Evolutionary conservation across 371 early-diverging fungal species (phyloP).

Genomic region (Polyrhizophydium stewartii): DNA sequence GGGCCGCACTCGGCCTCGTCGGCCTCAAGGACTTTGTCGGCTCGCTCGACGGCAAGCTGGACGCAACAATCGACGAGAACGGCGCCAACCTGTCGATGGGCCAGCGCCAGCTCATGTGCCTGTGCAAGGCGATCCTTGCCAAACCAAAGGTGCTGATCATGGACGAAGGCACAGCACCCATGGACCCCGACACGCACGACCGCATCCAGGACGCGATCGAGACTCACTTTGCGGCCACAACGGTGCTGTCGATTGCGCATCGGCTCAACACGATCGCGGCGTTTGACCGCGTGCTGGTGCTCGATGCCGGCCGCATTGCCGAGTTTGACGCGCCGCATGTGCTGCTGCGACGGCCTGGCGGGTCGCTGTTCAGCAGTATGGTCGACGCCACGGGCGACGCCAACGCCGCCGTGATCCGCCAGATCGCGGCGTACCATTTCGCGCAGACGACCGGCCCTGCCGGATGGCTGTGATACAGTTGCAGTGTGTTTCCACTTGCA

Average conservation of each 20-base stretch:
- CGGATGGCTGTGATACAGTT: not conserved
- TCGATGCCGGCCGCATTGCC: slow-evolving; percentile 21
- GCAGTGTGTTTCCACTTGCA: not conserved
- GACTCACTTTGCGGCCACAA: slow-evolving; percentile 54
- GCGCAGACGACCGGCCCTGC: no score
- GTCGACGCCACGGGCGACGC: slow-evolving; percentile 29
- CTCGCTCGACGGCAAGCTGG: slow-evolving; percentile 8
- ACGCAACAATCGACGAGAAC: slow-evolving; percentile 12
- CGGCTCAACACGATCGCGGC: slow-evolving; percentile 48
- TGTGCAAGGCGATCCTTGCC: slow-evolving; percentile 35
- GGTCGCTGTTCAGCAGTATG: slow-evolving; percentile 24
- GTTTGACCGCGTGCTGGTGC: slow-evolving; percentile 26
- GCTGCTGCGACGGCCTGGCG: slow-evolving; percentile 15
- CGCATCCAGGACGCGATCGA: slow-evolving; percentile 18
- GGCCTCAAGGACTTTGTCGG: slow-evolving; percentile 28
- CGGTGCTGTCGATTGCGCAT: slow-evolving; percentile 56
- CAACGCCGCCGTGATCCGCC: slow-evolving; percentile 14
- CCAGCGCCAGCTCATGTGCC: slow-evolving; percentile 45
- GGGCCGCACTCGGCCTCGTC: slow-evolving; percentile 30
- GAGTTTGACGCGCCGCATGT: slow-evolving; percentile 29
- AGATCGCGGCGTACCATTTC: not conserved
- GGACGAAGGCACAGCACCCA: slow-evolving; percentile 36
- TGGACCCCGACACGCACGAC: slow-evolving; percentile 33
- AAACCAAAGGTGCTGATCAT: slow-evolving; percentile 41
- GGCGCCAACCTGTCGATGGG: slow-evolving; percentile 49